Base-by-base conservation (phyloP, 768 basidiomycete species). In the Russula compacta region DNA sequence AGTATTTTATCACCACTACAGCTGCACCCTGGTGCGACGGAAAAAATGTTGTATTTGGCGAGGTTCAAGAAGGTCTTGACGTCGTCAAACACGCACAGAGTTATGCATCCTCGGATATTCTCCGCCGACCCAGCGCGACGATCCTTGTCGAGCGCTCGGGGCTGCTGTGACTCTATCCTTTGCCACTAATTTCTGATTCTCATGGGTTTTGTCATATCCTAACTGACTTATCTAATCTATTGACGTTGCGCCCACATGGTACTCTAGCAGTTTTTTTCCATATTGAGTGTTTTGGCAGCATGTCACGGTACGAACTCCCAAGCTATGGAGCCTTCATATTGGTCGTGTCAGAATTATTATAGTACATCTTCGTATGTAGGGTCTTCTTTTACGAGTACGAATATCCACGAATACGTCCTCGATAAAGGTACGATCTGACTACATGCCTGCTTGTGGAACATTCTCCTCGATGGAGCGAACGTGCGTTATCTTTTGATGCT, bases 1-100 rank as follows among this genome's bases (percentile, higher is more conserved):
- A 85, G 82, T 90, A 88, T 76, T 90, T 89, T 73, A 81, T 91
- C 69, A 91, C 88, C 32, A 89, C 88, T 21, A 81, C 81, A 21
- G 68, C 78, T 24, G 86, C 87, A n/a, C 74, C 80, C 21, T 90
- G 88, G 83, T 78, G 86, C 51, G 83, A 87, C 69, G 81, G 80
- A 59, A 80, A 75, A 64, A 83, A 85, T 69, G 82, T 86, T 68
- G 86, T 89, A 24, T 88, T 89, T 67, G 87, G 87, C 58, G 83
- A 85, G 71, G 84, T 79, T 56, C 75, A 79, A 29, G 78, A 83
- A 42, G 86, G 86, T 17, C 76, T 85, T 75, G 81, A 85, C 6
- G 59, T 87, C 53, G 83, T 92, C 65, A 81, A 81, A 71, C 71
- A 72, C 51, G 79, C 89, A 53, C 87, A 89, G 73, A 46, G 61